phyloP scores from a whole-genome alignment of 2,329 filamentous ascomycete species.

The Diaporthe vaccinii region DNA sequence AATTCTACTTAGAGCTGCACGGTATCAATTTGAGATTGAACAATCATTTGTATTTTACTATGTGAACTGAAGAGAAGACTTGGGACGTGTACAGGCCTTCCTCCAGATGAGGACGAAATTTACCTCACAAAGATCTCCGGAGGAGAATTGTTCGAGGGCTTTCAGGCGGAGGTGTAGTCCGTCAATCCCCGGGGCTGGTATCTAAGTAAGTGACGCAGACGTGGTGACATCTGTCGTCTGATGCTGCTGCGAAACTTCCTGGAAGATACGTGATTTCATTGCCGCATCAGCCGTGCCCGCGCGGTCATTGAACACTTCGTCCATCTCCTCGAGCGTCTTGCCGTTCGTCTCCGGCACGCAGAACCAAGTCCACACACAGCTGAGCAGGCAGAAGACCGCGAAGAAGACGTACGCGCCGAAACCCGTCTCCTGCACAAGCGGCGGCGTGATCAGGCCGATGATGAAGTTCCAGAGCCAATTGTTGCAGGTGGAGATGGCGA shows the following conservation, averaged over 20 bases:
- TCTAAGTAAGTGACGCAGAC: conserved; percentile 3
- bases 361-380: conserved; percentile 27
- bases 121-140: neutral
- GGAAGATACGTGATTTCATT: conserved; percentile 11
- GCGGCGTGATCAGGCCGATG: conserved; percentile 50
- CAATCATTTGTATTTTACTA: neutral
- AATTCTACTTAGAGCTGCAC: neutral
- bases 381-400: conserved; percentile 31
- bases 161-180: neutral
- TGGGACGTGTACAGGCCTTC: neutral
- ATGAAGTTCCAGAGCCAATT: conserved; percentile 76
- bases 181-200: neutral
- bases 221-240: conserved; percentile 6
- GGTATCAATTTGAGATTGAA: neutral
- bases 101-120: neutral
- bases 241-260: conserved; percentile 25
- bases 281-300: conserved; percentile 48
- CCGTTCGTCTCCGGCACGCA: conserved; percentile 38
- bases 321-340: conserved; percentile 35
- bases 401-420: conserved; percentile 36
- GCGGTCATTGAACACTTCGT: conserved; percentile 46
- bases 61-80: neutral
- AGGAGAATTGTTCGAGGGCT: neutral
- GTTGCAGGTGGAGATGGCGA: conserved; percentile 69
- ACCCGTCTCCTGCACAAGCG: conserved; percentile 23